Evolutionary conservation across 768 basidiomycete genomes (phyloP).

Genomic region (Mycena indigotica): DNA sequence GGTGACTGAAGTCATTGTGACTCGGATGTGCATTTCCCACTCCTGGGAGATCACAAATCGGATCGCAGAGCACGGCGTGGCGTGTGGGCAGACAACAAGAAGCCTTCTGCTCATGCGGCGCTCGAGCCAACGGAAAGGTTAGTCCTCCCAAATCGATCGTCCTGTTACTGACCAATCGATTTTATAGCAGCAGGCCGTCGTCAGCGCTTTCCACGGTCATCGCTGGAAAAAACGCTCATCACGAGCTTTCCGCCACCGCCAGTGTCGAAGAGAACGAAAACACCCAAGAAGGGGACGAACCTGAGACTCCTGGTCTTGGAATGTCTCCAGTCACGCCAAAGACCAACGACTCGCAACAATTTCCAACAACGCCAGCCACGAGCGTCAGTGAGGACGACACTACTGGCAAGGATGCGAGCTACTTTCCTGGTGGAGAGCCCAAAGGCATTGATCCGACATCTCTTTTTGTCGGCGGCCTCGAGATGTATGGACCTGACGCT

Average conservation of each 20-base stretch:
- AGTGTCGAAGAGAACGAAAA: conserved; percentile 26
- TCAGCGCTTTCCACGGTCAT: conserved; percentile 16
- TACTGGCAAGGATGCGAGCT: conserved; percentile 27
- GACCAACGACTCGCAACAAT: conserved; percentile 45
- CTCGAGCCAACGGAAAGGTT: conserved; percentile 22
- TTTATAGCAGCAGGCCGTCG: neutral
- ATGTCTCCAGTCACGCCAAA: conserved; percentile 54
- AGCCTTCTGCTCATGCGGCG: conserved; percentile 7
- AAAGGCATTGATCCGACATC: conserved; percentile 64
- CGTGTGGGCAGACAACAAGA: conserved; percentile 32
- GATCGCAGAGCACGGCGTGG: conserved; percentile 28
- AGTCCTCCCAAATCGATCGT: neutral
- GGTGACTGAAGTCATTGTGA: too few relatives aligned
- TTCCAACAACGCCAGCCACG: conserved; percentile 54
- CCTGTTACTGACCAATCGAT: conserved; percentile 2
- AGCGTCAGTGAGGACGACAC: conserved; percentile 36
- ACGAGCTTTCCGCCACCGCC: conserved; percentile 9
- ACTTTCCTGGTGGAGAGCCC: conserved; percentile 31
- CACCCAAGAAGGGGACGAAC: conserved; percentile 43
- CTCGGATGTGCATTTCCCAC: conserved; percentile 38
- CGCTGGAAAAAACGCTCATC: conserved; percentile 10
- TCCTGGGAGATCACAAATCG: conserved; percentile 33
- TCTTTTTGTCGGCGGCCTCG: conserved; percentile 77
- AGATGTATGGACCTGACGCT: conserved; percentile 58
- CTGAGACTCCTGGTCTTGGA: conserved; percentile 48